These are phyloP conservation scores for Euphorbia tirucalli DNA, from an alignment of 345 rosid genomes.

Conservation along the genomic window DNA sequence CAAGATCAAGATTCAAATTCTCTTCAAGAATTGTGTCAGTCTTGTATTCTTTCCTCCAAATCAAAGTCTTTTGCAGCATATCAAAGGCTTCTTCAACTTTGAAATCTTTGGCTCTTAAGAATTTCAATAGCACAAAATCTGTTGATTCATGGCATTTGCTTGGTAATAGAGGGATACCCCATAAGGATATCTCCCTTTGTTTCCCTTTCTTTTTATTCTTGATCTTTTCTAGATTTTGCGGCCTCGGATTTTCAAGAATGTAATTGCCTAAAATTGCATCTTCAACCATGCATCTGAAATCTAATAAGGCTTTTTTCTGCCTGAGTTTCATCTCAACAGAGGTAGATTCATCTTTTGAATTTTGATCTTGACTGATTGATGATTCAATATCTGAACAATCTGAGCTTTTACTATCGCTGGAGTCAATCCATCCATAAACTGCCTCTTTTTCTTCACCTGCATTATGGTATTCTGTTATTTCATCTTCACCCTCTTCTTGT, in stretches of 20 bases:
- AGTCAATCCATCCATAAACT: neutral
- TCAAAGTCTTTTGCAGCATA: constrained; percentile 48
- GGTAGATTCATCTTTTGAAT: neutral
- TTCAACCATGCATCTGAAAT: constrained; percentile 44
- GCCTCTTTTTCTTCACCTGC: neutral
- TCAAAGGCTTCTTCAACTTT: constrained; percentile 47
- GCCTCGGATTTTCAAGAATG: constrained; percentile 28
- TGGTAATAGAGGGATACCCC: constrained; percentile 66
- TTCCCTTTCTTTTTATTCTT: neutral
- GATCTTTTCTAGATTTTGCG: neutral
- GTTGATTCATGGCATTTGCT: constrained; percentile 49
- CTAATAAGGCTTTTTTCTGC: constrained; percentile 39
- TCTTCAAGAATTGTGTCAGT: constrained; percentile 34
- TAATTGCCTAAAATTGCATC: constrained; percentile 46
- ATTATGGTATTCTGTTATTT: neutral
- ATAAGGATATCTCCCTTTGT: constrained; percentile 33
- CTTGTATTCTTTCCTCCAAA: constrained; percentile 42
- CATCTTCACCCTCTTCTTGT: neutral
- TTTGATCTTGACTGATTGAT: neutral
- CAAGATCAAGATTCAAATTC: constrained; percentile 24
- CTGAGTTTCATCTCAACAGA: constrained; percentile 23
- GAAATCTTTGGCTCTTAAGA: constrained; percentile 43
- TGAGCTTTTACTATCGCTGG: neutral
- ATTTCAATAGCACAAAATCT: constrained; percentile 43
- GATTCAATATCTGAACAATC: neutral